Evolutionary conservation across 495 filamentous ascomycete genomes (phyloP).

Genomic region (Aspergillus indologenus): DNA sequence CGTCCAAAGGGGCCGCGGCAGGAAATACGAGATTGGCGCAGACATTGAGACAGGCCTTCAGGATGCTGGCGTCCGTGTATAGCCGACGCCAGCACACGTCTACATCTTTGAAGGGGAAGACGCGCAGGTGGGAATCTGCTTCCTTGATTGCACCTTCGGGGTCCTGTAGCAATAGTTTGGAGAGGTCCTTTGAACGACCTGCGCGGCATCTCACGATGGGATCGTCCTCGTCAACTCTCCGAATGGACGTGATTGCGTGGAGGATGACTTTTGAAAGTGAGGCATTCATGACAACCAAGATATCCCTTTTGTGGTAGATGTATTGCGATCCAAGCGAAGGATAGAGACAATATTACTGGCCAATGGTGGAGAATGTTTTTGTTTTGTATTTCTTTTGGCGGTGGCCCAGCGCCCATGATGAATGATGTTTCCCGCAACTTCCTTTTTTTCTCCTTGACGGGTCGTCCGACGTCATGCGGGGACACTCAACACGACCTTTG

Average conservation of each 20-base stretch:
- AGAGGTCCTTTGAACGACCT: conserved; percentile 19
- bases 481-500: neutral
- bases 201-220: conserved; percentile 42
- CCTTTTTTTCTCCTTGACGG: neutral
- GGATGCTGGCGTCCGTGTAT: conserved; percentile 73
- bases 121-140: conserved; percentile 63
- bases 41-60: conserved; percentile 52
- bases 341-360: neutral
- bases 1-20: neutral
- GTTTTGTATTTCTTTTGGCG: neutral
- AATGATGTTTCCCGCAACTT: neutral
- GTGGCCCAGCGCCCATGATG: neutral
- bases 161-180: conserved; percentile 32
- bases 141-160: conserved; percentile 39
- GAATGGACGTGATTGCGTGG: conserved; percentile 29
- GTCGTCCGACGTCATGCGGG: conserved; percentile 13
- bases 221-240: conserved; percentile 33
- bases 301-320: neutral
- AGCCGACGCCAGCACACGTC: conserved; percentile 71
- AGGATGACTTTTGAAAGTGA: conserved; percentile 20
- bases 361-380: neutral
- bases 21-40: conserved; percentile 21
- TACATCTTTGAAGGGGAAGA: conserved; percentile 73
- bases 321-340: neutral
- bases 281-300: conserved; percentile 9